Evolutionary conservation across 257 asterid genomes (phyloP).

Genomic region (Eustoma russellianum): DNA sequence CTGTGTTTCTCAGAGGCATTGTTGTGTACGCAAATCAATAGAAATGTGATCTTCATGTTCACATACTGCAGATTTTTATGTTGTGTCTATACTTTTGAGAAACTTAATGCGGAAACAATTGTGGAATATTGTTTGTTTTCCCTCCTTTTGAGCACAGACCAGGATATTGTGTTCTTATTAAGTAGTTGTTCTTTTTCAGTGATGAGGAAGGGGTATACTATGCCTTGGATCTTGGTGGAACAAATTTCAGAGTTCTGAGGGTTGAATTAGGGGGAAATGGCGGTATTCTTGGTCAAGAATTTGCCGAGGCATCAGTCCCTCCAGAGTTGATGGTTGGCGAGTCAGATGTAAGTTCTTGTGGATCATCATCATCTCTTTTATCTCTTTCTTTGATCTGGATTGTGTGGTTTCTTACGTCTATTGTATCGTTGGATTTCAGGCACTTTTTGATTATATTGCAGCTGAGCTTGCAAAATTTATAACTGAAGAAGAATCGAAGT

Average conservation of each 20-base stretch:
- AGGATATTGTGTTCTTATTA: neutral
- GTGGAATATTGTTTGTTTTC: too few species aligned
- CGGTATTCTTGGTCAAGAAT: slow-evolving; percentile 36
- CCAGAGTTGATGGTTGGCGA: slow-evolving; percentile 39
- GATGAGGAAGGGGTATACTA: slow-evolving; percentile 49
- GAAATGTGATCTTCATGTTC: too few species aligned
- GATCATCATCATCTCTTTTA: neutral
- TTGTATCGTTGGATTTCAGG: slow-evolving; percentile 30
- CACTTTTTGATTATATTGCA: slow-evolving; percentile 75
- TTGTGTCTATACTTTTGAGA: too few species aligned
- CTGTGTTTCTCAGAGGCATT: too few species aligned
- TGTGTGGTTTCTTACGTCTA: neutral
- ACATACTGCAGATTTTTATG: too few species aligned
- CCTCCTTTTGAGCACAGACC: neutral
- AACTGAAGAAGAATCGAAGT: slow-evolving; percentile 38
- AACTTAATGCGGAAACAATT: too few species aligned
- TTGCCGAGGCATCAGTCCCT: slow-evolving; percentile 44
- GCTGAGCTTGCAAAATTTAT: slow-evolving; percentile 18
- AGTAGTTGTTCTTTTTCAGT: slow-evolving; percentile 10
- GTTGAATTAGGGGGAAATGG: slow-evolving; percentile 56
- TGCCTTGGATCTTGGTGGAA: slow-evolving; percentile 64
- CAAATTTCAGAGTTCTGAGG: slow-evolving; percentile 58
- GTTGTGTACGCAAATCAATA: too few species aligned
- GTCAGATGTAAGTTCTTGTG: neutral
- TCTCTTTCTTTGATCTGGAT: neutral